phyloP scores from a whole-genome alignment of 805 yeast genomes.

The Candida krabiensis region DNA sequence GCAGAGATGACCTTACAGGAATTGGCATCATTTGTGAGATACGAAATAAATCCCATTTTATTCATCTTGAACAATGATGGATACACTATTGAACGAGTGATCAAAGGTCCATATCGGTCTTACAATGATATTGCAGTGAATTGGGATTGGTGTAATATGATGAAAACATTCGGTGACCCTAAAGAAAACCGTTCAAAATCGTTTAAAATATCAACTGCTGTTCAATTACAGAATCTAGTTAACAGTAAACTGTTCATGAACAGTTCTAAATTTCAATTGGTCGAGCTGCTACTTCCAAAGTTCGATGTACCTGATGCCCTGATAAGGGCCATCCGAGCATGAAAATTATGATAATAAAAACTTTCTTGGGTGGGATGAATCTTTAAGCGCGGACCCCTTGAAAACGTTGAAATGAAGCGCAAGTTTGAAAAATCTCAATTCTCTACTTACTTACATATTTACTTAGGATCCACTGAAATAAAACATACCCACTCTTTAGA shows the following conservation, averaged over 20 bases:
- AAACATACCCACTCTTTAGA: not conserved
- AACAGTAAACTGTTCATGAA: conserved; percentile 32
- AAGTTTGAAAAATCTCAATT: no score
- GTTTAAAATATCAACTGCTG: conserved; percentile 35
- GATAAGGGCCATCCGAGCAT: conserved; percentile 8
- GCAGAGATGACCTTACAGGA: conserved; percentile 58
- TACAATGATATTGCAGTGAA: conserved; percentile 49
- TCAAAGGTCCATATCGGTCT: conserved; percentile 48
- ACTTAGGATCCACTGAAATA: no score
- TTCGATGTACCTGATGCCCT: conserved; percentile 65
- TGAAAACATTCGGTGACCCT: conserved; percentile 66
- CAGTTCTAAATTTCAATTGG: conserved; percentile 44
- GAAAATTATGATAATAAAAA: not conserved
- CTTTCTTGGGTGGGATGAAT: not conserved
- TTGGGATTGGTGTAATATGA: conserved; percentile 70
- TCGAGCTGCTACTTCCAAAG: conserved; percentile 59
- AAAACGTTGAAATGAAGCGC: no score
- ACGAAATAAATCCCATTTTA: conserved; percentile 40
- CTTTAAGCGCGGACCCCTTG: not conserved
- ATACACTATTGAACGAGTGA: conserved; percentile 51
- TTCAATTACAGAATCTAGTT: conserved; percentile 37
- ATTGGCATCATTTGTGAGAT: conserved; percentile 42
- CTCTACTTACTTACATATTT: no score
- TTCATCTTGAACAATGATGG: conserved; percentile 51
- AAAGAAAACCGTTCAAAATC: conserved; percentile 32